Percentiles rank a stretch among this genome's conserved stretches.
phyloP scores from a whole-genome alignment of 2,329 filamentous ascomycete genomes.

The Penicillium italicum region DNA sequence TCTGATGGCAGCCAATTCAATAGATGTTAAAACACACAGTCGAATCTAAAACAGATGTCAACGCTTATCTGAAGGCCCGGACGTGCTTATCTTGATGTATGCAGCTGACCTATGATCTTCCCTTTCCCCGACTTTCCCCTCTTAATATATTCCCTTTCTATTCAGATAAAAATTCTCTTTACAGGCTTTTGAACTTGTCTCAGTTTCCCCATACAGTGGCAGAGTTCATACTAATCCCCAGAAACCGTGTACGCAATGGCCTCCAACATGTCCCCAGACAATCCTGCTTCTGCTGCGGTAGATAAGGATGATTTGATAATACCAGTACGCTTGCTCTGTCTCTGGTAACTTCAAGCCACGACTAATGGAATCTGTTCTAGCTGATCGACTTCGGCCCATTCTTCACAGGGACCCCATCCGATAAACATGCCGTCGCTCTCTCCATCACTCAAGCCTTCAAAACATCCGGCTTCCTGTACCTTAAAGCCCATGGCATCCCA shows the following conservation, averaged over 20 bases:
- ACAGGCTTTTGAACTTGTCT: background rate
- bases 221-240: background rate
- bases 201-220: too few relatives aligned
- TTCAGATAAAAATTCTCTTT: background rate
- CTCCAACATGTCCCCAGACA: conserved; percentile 8
- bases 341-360: background rate
- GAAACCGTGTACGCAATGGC: background rate
- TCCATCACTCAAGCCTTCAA: conserved; percentile 78
- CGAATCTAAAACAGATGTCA: background rate
- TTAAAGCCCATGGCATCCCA: conserved; percentile 72
- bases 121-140: conserved; percentile 1
- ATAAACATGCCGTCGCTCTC: conserved; percentile 63
- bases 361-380: conserved; percentile 41
- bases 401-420: conserved; percentile 57
- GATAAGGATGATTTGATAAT: conserved; percentile 45
- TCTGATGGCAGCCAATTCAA: background rate
- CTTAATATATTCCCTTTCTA: background rate
- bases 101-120: background rate
- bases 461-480: conserved; percentile 83
- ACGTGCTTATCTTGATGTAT: conserved; percentile 2
- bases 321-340: conserved; percentile 32
- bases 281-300: conserved; percentile 33
- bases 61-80: background rate
- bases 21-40: background rate
- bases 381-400: conserved; percentile 77